Conservation (phyloP, 352 stramenopile genomes). For the Phytophthora sansomeana region DNA sequence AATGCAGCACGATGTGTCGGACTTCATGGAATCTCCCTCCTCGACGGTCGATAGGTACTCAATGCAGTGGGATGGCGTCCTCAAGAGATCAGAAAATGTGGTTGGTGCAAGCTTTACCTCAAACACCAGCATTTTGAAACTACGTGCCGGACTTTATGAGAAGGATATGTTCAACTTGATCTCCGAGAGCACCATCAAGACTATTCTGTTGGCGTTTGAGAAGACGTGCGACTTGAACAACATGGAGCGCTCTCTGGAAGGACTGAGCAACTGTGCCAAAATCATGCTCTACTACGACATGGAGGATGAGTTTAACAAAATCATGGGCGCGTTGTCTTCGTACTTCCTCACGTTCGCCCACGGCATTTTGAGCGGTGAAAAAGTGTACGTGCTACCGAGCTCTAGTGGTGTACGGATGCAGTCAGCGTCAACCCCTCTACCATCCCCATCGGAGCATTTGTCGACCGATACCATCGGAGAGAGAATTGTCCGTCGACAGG, state of each 20-base stretch:
- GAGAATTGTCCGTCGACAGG: slow-evolving; percentile 36
- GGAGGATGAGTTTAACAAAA: slow-evolving; percentile 81
- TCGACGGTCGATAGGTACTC: slow-evolving; percentile 87
- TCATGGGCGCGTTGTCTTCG: slow-evolving; percentile 80
- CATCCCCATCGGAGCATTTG: slow-evolving; percentile 16
- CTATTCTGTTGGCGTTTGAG: slow-evolving; percentile 83
- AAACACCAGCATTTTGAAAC: slow-evolving; percentile 86
- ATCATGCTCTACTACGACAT: slow-evolving; percentile 90
- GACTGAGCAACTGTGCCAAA: slow-evolving; percentile 84
- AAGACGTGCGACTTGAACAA: slow-evolving; percentile 86
- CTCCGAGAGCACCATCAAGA: slow-evolving; percentile 80
- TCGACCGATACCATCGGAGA: slow-evolving; percentile 35
- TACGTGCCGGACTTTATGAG: slow-evolving; percentile 85
- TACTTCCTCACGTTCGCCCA: slow-evolving; percentile 90
- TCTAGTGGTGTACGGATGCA: slow-evolving; percentile 36
- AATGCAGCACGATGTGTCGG: slow-evolving; percentile 90
- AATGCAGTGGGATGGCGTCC: slow-evolving; percentile 87
- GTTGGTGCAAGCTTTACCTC: slow-evolving; percentile 89
- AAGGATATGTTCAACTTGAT: slow-evolving; percentile 91
- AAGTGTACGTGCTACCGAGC: slow-evolving; percentile 75
- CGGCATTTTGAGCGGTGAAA: slow-evolving; percentile 84
- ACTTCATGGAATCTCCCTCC: slow-evolving; percentile 72
- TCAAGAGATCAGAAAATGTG: slow-evolving; percentile 89
- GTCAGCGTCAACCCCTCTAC: slow-evolving; percentile 16
- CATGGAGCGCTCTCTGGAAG: slow-evolving; percentile 86